A percentile compares a stretch with the other conserved stretches of the same genome.
These are phyloP conservation scores for Erythrobasidium yunnanense DNA, from an alignment of 768 basidiomycete species.

Conservation along the genomic window DNA sequence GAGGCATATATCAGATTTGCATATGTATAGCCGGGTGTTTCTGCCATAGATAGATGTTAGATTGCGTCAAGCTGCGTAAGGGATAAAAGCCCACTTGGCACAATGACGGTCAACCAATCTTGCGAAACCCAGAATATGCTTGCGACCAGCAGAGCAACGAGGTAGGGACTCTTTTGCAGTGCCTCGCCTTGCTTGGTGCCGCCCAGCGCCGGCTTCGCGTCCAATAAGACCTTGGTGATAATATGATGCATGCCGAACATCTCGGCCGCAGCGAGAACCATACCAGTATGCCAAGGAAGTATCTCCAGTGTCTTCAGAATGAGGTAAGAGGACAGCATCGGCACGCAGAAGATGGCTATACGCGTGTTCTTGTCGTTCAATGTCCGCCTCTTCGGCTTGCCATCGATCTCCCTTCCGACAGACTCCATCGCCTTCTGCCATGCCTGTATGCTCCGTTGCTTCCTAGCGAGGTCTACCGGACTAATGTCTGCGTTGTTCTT, in stretches of 20 bases:
- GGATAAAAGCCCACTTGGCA: conserved; percentile 51
- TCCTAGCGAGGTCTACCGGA: conserved; percentile 84
- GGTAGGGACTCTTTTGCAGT: conserved; percentile 79
- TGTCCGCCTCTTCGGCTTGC: conserved; percentile 55
- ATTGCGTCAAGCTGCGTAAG: neutral
- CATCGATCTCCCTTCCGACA: conserved; percentile 68
- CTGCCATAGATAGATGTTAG: conserved; percentile 43
- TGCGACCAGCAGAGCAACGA: conserved; percentile 75
- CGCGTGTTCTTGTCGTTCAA: conserved; percentile 53
- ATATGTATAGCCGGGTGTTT: conserved; percentile 63
- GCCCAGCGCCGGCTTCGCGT: conserved; percentile 42
- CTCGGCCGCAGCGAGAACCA: conserved; percentile 69
- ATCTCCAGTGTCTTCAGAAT: conserved; percentile 73
- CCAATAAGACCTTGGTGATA: conserved; percentile 69
- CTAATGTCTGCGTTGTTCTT: conserved; percentile 78
- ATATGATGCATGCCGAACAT: conserved; percentile 93
- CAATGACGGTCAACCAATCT: conserved; percentile 66
- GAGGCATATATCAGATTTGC: conserved; percentile 67
- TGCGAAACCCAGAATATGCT: conserved; percentile 78
- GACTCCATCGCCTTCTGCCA: conserved; percentile 84
- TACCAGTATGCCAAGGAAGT: conserved; percentile 79
- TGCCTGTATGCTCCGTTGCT: conserved; percentile 78
- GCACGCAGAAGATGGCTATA: conserved; percentile 52
- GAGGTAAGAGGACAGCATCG: conserved; percentile 64
- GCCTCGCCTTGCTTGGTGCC: conserved; percentile 61